Evolutionary conservation across 1,284 basidiomycete genomes (phyloP).

Genomic region (Coniferiporia sulphurascens): DNA sequence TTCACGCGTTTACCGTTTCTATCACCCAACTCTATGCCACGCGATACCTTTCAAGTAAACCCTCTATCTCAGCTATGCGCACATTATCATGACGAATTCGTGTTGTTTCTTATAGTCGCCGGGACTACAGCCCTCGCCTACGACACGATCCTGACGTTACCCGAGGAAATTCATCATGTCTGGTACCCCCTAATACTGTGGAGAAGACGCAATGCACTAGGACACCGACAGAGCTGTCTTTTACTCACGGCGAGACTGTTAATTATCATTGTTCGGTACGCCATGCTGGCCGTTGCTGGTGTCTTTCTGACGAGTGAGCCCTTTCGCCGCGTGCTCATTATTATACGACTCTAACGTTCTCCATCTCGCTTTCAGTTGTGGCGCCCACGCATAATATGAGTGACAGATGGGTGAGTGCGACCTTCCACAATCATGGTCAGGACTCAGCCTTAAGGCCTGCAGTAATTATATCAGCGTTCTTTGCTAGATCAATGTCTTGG

Average conservation of each 20-base stretch:
- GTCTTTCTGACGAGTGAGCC: neutral
- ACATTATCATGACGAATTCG: neutral
- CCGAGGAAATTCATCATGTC: neutral
- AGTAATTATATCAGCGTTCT: neutral
- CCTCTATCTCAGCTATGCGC: neutral
- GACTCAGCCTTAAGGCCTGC: neutral
- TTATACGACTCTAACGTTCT: neutral
- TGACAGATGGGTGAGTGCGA: neutral
- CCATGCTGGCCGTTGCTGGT: neutral
- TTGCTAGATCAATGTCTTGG: no score
- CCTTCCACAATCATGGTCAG: no score
- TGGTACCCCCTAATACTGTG: neutral
- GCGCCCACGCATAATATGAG: no score
- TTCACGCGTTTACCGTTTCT: no score
- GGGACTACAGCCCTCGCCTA: conserved; percentile 2
- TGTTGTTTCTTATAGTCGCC: neutral
- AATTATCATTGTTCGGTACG: neutral
- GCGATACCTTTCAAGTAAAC: neutral
- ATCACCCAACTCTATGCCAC: neutral
- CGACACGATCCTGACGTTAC: conserved; percentile 1
- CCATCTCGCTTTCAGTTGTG: neutral
- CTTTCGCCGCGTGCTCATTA: neutral
- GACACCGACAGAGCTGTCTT: neutral
- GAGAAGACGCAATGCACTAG: neutral
- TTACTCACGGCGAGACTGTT: neutral